Base-by-base conservation (phyloP, 495 filamentous ascomycete species). In the Baudoinia panamericana region DNA sequence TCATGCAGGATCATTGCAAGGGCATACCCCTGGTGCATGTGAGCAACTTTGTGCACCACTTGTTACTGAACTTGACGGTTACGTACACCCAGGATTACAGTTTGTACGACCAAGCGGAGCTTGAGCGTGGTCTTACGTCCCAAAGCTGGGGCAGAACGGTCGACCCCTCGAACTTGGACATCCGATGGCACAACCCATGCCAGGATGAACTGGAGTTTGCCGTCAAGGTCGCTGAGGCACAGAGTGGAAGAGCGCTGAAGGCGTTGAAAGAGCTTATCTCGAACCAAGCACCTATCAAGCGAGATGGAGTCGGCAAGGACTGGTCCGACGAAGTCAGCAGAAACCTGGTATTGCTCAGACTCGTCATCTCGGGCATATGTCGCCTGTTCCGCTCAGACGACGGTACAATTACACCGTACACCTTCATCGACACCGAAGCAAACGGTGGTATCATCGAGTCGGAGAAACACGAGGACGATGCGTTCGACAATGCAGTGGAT, bases 271-370 rank as follows among this genome's bases (percentile, higher is more conserved):
- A 77, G 23, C 68, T 99, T 24, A 92, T 83, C 39, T 73, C 79
- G 45, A 79, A 84, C 25, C 73, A 75, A 22, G 84, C 87, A 4
- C 78, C 70, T n/a, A 76, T 94, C 21, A 95, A 87, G 58, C 72
- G 88, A 30, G 85, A 92, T 51, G 90, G 90, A 30, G 92, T 82
- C 54, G 90, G 88, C 37, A 96, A 96, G 59, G 87, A 92, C 50
- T 99, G 90, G 90, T 94, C 87, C 0, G 90, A 99, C 60, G 92
- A 96, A 59, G 78, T 95, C 22, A 83, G 85, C 3, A 66, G 90
- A 41, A 92, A 92, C 57, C 60, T 99, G 32, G 79, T 84, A 2
- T 79, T 93, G 33, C 63, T 96, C 13, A 70, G 87, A 41, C 70
- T 99, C 24, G 69, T 92, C 20, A 69, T 94, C 36, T 92, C 86